Base-by-base conservation (phyloP, 2,329 filamentous ascomycete genomes). In the Pseudogymnoascus sp. region DNA sequence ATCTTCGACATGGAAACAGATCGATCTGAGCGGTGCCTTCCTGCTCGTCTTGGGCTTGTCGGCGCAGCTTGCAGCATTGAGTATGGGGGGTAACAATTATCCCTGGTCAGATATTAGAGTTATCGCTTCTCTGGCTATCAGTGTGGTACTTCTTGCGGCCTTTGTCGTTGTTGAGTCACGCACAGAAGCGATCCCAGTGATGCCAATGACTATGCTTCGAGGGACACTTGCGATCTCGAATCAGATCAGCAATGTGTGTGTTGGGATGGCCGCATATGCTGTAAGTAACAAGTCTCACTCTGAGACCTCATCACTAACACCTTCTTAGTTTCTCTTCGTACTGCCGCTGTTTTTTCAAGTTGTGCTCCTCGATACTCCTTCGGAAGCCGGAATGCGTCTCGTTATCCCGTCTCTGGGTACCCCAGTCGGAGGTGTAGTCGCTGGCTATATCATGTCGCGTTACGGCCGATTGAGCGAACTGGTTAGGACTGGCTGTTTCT, bases 341-440 rank as follows among this genome's bases (percentile, higher is more conserved):
- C 80, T 88, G 0, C 88, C 88, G 0, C 76, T 90, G 4, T 90
- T 88, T 75, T 90, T 89, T 70, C 86, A 89, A 68, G 84, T 84
- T 0, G 84, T 89, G 6, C 79, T 88, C 2, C 74, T 84, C 1
- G 86, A 89, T 64, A 83, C 83, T 0, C 83, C 88, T 0, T 85
- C 86, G 0, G 78, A 79, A 13, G 87, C 88, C 0, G 87, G 88
- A 0, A 80, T 85, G 5, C 82, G 87, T 1, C 81, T 90, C 6
- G 81, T 85, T 0, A 81, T 86, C 1, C 84, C 87, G 1, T 87
- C 85, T 0, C 70, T 89, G 9, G 84, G 82, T 0, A 81, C 81
- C 0, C 84, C 84, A 1, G 70, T 82, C 60, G 83, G 83, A 0
- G 84, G 83, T 6, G 75, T 87, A 0, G 73, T 81, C 6, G 79